A percentile compares a stretch with the other conserved stretches of the same genome.
These are phyloP conservation scores for Rhizophora apiculata DNA, from an alignment of 345 rosid genomes.

Conservation along the genomic window DNA sequence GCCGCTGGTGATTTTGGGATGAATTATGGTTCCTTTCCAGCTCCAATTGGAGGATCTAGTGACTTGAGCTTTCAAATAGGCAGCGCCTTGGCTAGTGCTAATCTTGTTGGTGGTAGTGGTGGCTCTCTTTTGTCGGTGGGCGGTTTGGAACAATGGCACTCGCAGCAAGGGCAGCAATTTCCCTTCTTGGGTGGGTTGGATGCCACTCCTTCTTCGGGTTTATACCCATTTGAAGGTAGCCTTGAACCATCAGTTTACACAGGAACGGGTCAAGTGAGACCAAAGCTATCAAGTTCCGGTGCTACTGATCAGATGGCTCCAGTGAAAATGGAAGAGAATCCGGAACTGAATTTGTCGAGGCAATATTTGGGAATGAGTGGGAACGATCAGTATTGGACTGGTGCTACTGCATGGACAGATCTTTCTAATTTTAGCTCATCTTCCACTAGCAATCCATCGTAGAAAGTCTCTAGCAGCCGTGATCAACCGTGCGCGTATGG, in stretches of 20 bases:
- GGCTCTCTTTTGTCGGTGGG: slow-evolving; percentile 34
- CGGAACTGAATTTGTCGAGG: slow-evolving; percentile 45
- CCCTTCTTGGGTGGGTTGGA: slow-evolving; percentile 52
- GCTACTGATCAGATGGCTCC: slow-evolving; percentile 34
- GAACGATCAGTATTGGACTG: slow-evolving; percentile 44
- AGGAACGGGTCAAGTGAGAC: slow-evolving; percentile 33
- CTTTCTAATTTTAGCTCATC: slow-evolving; percentile 59
- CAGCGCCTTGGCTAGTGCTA: slow-evolving; percentile 27
- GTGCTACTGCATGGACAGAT: slow-evolving; percentile 46
- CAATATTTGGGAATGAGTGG: slow-evolving; percentile 47
- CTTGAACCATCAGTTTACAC: slow-evolving; percentile 33
- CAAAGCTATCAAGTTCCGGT: slow-evolving; percentile 31
- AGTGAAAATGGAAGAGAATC: slow-evolving; percentile 64
- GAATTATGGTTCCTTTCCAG: slow-evolving; percentile 37
- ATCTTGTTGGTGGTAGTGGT: slow-evolving; percentile 23
- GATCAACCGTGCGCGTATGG: not conserved
- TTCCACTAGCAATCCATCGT: slow-evolving; percentile 37
- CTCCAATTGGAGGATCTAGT: slow-evolving; percentile 35
- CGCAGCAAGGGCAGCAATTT: slow-evolving; percentile 46
- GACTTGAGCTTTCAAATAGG: slow-evolving; percentile 44
- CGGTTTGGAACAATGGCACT: slow-evolving; percentile 53
- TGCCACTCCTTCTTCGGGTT: slow-evolving; percentile 27
- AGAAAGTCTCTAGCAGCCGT: not conserved
- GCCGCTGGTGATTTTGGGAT: slow-evolving; percentile 38
- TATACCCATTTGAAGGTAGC: slow-evolving; percentile 46